Conservation (phyloP, 202 grass and related monocot species). For the Setaria viridis region DNA sequence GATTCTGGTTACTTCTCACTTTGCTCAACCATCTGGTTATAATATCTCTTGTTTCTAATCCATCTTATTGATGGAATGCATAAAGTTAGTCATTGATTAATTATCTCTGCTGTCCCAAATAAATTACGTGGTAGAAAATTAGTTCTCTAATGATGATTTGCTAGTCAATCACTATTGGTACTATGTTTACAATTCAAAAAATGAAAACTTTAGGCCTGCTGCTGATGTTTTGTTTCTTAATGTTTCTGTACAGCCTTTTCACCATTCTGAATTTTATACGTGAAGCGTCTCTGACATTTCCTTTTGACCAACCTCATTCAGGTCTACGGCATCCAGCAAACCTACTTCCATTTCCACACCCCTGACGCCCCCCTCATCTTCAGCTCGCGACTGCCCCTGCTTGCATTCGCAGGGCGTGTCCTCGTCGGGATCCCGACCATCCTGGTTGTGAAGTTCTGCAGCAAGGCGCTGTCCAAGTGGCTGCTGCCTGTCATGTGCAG, state of each 20-base stretch:
- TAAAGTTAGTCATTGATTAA: not conserved
- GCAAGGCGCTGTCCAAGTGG: constrained; percentile 95
- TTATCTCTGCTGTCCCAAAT: not conserved
- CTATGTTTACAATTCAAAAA: not conserved
- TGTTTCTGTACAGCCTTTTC: not conserved
- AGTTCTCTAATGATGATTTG: not conserved
- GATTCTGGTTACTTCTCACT: not conserved
- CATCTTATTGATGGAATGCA: not conserved
- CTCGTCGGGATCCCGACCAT: constrained; percentile 85
- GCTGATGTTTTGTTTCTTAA: not conserved
- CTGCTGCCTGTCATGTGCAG: constrained; percentile 87
- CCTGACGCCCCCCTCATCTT: constrained; percentile 69
- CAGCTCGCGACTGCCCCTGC: constrained; percentile 59
- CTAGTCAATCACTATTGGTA: not conserved
- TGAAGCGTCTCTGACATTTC: constrained; percentile 21
- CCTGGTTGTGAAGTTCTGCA: constrained; percentile 85
- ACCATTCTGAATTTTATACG: not conserved
- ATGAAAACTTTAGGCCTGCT: not conserved
- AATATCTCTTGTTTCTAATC: constrained; percentile 1
- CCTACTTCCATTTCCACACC: constrained; percentile 77
- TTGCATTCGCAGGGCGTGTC: constrained; percentile 56
- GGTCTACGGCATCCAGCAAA: constrained; percentile 87
- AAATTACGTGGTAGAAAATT: constrained; percentile 7
- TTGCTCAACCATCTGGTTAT: not conserved
- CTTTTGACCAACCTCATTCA: constrained; percentile 33